Evolutionary conservation across 495 filamentous ascomycete species (phyloP).

Genomic region (Astrothelium subdiscretum): DNA sequence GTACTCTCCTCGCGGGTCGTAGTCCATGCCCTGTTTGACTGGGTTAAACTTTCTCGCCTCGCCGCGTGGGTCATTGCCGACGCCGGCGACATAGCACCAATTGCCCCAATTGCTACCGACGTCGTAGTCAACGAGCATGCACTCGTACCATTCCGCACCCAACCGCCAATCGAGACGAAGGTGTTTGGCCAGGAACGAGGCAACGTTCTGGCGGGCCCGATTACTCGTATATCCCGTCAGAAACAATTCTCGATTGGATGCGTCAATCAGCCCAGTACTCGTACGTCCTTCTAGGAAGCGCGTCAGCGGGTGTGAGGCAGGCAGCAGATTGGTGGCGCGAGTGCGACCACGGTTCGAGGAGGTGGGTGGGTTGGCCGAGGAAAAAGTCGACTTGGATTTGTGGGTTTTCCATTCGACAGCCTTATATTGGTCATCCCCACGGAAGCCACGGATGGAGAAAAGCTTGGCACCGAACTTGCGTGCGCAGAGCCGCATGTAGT

Average conservation of each 20-base stretch:
- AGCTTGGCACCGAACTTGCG: conserved; percentile 50
- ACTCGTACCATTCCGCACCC: conserved; percentile 70
- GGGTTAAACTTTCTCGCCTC: conserved; percentile 60
- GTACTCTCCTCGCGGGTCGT: conserved; percentile 54
- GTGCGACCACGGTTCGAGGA: conserved; percentile 22
- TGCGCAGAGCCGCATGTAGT: conserved; percentile 62
- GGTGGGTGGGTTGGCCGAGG: conserved; percentile 19
- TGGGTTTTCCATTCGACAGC: conserved; percentile 11
- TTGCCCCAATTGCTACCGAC: conserved; percentile 62
- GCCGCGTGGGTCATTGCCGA: conserved; percentile 60
- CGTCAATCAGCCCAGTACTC: conserved; percentile 60
- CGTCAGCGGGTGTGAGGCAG: conserved; percentile 23
- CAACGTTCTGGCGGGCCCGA: conserved; percentile 59
- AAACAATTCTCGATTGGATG: conserved; percentile 53
- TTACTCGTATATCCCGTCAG: conserved; percentile 64
- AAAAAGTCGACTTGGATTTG: conserved; percentile 9
- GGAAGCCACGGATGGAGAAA: conserved; percentile 50
- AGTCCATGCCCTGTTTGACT: conserved; percentile 58
- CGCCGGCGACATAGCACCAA: conserved; percentile 65
- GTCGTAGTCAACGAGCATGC: conserved; percentile 58
- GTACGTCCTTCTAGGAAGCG: conserved; percentile 52
- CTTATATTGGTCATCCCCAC: conserved; percentile 28
- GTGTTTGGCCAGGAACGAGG: conserved; percentile 57
- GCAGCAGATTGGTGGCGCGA: background rate
- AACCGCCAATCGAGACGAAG: conserved; percentile 64